These are phyloP conservation scores for Aureobasidium sp. DNA, from an alignment of 2,329 filamentous ascomycete genomes.

Conservation along the genomic window DNA sequence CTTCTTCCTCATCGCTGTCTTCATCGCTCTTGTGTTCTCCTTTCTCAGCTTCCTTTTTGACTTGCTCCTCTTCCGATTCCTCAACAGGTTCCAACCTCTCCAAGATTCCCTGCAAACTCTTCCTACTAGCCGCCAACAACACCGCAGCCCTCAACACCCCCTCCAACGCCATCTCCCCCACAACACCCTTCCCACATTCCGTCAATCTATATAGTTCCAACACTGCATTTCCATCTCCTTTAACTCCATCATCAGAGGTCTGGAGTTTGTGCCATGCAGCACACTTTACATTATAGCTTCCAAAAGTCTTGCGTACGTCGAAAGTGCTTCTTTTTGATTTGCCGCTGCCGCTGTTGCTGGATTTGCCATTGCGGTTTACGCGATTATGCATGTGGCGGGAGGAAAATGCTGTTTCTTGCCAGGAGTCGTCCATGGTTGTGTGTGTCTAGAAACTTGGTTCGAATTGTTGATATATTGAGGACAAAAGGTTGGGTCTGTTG, in stretches of 20 bases:
- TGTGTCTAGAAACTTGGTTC: background rate
- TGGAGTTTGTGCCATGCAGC: background rate
- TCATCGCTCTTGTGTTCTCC: background rate
- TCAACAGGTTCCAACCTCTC: background rate
- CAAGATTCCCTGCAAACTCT: background rate
- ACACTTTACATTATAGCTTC: background rate
- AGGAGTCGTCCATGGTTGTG: background rate
- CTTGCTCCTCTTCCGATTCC: background rate
- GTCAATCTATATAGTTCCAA: constrained; percentile 10
- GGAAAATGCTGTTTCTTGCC: background rate
- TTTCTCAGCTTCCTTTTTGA: background rate
- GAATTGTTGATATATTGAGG: background rate
- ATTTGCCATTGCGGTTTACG: background rate
- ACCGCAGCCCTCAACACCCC: background rate
- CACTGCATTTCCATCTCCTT: background rate
- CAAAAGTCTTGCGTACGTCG: background rate
- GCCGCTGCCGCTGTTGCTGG: background rate
- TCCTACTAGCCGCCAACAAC: background rate
- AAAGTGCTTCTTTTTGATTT: background rate
- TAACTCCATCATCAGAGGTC: background rate
- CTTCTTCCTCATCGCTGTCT: background rate
- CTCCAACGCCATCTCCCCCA: background rate
- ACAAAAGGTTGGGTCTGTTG: background rate
- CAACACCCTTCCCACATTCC: background rate
- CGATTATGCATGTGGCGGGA: constrained; percentile 6